Evolutionary conservation across 2,329 filamentous ascomycete species (phyloP).

Genomic region (Aspergillus eucalypticola): DNA sequence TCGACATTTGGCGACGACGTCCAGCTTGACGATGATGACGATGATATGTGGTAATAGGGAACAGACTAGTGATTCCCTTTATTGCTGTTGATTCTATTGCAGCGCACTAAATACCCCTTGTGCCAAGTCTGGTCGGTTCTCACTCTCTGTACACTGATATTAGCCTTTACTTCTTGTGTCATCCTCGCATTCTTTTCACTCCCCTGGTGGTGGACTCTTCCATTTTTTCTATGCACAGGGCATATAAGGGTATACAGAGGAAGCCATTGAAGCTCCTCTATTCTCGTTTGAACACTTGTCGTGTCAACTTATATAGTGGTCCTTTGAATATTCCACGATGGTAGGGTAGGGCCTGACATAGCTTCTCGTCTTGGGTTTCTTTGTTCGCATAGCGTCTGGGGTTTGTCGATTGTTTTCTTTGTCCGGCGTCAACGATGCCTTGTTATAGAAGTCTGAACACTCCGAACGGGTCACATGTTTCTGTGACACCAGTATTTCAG

Average conservation of each 20-base stretch:
- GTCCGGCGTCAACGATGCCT: conserved; percentile 11
- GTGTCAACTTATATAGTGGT: conserved; percentile 23
- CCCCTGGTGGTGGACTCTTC: conserved; percentile 1
- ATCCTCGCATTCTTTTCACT: background rate
- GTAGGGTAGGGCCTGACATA: conserved; percentile 17
- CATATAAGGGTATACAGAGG: conserved; percentile 9
- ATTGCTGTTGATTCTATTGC: conserved; percentile 29
- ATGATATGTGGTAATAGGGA: conserved; percentile 51
- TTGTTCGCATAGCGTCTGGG: conserved; percentile 43
- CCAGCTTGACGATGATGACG: conserved; percentile 46
- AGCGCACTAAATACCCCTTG: conserved; percentile 35
- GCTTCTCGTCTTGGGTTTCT: conserved; percentile 28
- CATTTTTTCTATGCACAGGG: conserved; percentile 8
- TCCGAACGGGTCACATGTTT: background rate
- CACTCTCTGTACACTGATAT: conserved; percentile 34
- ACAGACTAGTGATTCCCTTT: conserved; percentile 21
- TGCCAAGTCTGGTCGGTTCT: conserved; percentile 24
- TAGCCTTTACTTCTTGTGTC: conserved; percentile 8
- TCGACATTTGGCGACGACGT: conserved; percentile 44
- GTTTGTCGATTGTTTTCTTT: conserved; percentile 28
- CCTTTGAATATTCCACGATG: conserved; percentile 14
- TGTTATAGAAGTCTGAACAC: conserved; percentile 9
- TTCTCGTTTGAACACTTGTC: conserved; percentile 13
- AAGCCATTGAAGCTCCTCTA: conserved; percentile 8
- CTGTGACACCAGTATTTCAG: background rate